These are phyloP conservation scores for Fusarium sulawesiense DNA, from an alignment of 2,329 filamentous ascomycete species.

Conservation along the genomic window DNA sequence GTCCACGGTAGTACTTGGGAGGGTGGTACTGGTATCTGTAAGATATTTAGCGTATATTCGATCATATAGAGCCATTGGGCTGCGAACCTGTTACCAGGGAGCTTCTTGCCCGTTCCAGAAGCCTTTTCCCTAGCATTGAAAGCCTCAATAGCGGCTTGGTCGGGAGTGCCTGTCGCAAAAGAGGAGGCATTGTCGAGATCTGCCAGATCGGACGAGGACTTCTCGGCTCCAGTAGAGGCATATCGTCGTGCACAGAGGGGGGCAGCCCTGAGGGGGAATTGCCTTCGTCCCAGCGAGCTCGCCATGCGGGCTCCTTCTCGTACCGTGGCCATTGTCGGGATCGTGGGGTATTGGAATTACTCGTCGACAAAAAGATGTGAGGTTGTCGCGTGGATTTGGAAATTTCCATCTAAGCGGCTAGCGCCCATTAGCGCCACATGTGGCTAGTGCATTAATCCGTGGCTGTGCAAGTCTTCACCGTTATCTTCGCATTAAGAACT, in stretches of 20 bases:
- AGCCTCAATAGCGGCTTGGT: constrained; percentile 53
- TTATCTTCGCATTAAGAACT: neutral
- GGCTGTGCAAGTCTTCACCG: constrained; percentile 9
- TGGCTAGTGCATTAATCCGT: neutral
- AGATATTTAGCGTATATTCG: constrained; percentile 18
- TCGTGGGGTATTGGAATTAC: constrained; percentile 17
- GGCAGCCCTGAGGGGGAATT: constrained; percentile 42
- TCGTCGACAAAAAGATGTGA: constrained; percentile 41
- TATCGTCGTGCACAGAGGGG: constrained; percentile 53
- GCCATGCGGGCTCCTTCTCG: constrained; percentile 55
- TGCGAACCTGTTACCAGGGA: constrained; percentile 62
- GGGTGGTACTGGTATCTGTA: constrained; percentile 94
- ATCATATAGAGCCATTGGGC: neutral
- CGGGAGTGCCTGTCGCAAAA: constrained; percentile 57
- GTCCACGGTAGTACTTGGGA: constrained; percentile 94
- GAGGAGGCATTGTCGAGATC: constrained; percentile 66
- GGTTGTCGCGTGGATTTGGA: constrained; percentile 45
- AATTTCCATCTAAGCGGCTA: constrained; percentile 50
- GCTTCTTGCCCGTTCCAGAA: constrained; percentile 51
- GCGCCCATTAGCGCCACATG: constrained; percentile 39
- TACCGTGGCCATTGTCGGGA: constrained; percentile 54
- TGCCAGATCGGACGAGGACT: constrained; percentile 50
- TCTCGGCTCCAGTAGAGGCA: constrained; percentile 59
- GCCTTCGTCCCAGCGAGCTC: constrained; percentile 48
- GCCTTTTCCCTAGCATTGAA: constrained; percentile 55